Percentiles rank a stretch among this genome's conserved stretches.
Evolutionary conservation across 2,329 filamentous ascomycete genomes (phyloP).

Genomic region (Fusarium globosum): DNA sequence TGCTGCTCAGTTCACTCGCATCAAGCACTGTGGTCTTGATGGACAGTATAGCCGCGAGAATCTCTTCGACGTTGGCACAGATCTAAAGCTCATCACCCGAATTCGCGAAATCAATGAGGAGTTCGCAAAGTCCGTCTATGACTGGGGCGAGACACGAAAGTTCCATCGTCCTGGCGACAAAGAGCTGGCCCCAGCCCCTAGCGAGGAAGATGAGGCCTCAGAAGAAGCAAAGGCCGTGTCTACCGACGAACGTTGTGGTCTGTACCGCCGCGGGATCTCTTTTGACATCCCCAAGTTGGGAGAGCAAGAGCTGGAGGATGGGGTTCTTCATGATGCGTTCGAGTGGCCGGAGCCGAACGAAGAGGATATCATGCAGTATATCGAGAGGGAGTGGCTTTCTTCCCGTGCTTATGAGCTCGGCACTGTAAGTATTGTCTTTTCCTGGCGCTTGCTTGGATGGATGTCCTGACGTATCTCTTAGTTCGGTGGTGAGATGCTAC

Average conservation of each 20-base stretch:
- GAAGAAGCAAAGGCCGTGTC: too few relatives aligned
- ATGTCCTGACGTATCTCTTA: not conserved
- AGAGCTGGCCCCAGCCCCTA: too few relatives aligned
- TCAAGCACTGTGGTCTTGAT: conserved; percentile 49
- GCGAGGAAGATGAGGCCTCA: too few relatives aligned
- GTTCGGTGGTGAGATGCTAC: conserved; percentile 56
- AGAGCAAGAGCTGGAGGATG: conserved; percentile 34
- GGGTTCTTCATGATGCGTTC: conserved; percentile 35
- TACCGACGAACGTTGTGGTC: too few relatives aligned
- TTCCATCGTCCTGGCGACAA: not conserved
- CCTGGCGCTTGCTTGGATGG: too few relatives aligned
- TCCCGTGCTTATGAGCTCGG: conserved; percentile 65
- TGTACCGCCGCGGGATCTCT: not conserved
- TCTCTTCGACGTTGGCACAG: not conserved
- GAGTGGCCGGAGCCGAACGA: too few relatives aligned
- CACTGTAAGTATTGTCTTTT: conserved; percentile 49
- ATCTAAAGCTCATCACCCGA: conserved; percentile 52
- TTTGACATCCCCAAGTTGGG: conserved; percentile 20
- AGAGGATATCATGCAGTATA: conserved; percentile 51
- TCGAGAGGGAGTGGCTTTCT: conserved; percentile 52
- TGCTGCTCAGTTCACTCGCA: conserved; percentile 45
- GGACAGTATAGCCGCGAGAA: conserved; percentile 46
- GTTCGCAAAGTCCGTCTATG: conserved; percentile 47
- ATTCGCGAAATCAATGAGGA: conserved; percentile 53
- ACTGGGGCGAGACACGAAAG: conserved; percentile 36